phyloP scores from a whole-genome alignment of 2,329 filamentous ascomycete genomes.

The Monilinia polystroma region DNA sequence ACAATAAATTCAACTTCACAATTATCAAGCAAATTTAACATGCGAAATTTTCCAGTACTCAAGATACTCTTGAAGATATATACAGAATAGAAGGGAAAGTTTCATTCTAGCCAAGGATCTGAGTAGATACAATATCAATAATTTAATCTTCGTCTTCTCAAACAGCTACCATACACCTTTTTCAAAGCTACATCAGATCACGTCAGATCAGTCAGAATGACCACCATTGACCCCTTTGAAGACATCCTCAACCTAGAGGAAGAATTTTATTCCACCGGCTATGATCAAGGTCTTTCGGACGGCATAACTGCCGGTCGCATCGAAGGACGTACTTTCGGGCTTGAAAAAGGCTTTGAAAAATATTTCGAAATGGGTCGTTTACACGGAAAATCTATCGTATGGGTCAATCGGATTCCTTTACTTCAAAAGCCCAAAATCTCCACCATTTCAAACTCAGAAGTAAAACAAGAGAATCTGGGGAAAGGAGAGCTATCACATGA shows the following conservation, averaged over 20 bases:
- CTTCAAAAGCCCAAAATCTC: conserved; percentile 6
- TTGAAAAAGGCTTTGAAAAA: conserved; percentile 93
- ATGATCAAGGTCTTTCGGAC: conserved; percentile 70
- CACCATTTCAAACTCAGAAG: neutral
- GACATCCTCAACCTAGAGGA: conserved; percentile 60
- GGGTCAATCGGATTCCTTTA: conserved; percentile 67
- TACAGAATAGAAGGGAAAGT: conserved; percentile 1
- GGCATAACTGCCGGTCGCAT: conserved; percentile 75
- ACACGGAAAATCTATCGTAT: conserved; percentile 77
- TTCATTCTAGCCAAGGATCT: neutral
- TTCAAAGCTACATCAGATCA: neutral
- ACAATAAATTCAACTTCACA: neutral
- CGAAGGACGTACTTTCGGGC: conserved; percentile 86
- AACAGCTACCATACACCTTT: neutral
- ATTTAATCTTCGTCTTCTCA: neutral
- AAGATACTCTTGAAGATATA: neutral
- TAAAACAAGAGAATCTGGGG: neutral
- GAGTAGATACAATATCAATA: neutral
- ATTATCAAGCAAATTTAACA: neutral
- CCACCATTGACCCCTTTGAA: conserved; percentile 34
- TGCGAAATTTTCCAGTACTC: neutral
- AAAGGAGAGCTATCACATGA: conserved; percentile 6
- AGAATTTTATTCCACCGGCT: conserved; percentile 79
- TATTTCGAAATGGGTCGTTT: conserved; percentile 77
- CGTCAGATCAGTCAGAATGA: conserved; percentile 28